Percentiles rank a stretch among this genome's conserved stretches.
phyloP scores from a whole-genome alignment of 176 grass and related monocot genomes.

The Oryza officinalis region DNA sequence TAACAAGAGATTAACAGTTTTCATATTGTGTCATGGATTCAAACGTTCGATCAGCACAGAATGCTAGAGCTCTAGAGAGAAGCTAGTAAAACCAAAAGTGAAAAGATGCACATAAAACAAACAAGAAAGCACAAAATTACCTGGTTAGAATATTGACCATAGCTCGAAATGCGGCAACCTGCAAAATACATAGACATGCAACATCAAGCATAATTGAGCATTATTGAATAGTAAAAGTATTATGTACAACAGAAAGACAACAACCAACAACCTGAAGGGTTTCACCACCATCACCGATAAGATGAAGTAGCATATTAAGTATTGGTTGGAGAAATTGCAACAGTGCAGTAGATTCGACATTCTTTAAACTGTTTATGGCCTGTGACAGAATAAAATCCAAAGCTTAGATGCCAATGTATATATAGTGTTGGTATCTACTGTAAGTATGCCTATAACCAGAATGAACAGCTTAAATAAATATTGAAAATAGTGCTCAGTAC shows the following conservation, averaged over 20 bases:
- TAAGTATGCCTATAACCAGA: constrained; percentile 15
- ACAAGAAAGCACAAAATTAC: constrained; percentile 48
- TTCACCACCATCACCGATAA: constrained; percentile 99
- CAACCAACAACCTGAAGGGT: constrained; percentile 85
- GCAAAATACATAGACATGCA: constrained; percentile 22
- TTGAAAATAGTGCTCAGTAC: not conserved
- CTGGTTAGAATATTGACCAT: constrained; percentile 99
- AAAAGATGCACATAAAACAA: constrained; percentile 16
- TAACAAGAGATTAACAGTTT: not conserved
- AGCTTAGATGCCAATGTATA: not conserved
- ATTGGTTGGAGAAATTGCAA: constrained; percentile 96
- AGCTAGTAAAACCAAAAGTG: constrained; percentile 25
- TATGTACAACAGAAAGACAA: constrained; percentile 34
- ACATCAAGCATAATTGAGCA: constrained; percentile 19
- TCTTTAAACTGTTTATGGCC: constrained; percentile 99
- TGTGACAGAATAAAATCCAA: constrained; percentile 39
- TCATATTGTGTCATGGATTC: constrained; percentile 4
- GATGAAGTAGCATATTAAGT: constrained; percentile 97
- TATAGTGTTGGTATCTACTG: not conserved
- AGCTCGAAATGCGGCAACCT: constrained; percentile 98
- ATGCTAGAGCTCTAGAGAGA: constrained; percentile 28
- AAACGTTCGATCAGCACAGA: not conserved
- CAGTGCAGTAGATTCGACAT: constrained; percentile 86
- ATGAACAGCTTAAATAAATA: constrained; percentile 1
- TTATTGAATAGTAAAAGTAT: constrained; percentile 8